Evolutionary conservation across 176 grass and related monocot genomes (phyloP), one percentile per base, ranked within the genome.

Genomic region (Canna indica): DNA sequence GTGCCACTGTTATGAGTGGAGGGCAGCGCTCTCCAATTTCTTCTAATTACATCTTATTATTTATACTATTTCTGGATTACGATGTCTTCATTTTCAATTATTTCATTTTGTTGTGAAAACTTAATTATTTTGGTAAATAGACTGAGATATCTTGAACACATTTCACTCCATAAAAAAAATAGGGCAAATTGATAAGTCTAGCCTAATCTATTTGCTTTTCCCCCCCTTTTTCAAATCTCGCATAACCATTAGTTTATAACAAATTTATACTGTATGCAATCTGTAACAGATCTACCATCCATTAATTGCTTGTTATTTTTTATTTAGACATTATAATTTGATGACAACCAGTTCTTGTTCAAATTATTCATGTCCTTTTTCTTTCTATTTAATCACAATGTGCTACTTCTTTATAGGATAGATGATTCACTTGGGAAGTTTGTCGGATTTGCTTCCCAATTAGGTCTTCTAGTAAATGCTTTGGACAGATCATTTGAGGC

Each of bases 371-470:
- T 54, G 56, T 72, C 32, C 36, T 75, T 54, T 62, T 77, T 77
- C 28, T 45, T 78, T 26, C 38, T 39, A 48, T 73, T 36, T 38
- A 20, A 53, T 74, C 29, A 74, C 41, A 32, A 47, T 47, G 7
- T 47, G 53, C 10, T 39, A 53, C n/a, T 57, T 73, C 36, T 59
- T 61, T 77, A 70, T 76, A 96, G 93, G 93, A 81, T 90, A 76
- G 76, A 96, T 67, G 93, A 96, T 77, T 90, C 86, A 56, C 79
- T 87, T 76, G 83, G 79, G 27, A 96, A 90, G 65, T 90, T 91
- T 85, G 93, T 96, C 85, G 93, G 93, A 32, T 96, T 96, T 87
- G 76, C 88, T 31, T 91, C 93, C 27, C 93, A 96, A 81, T 76
- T 96, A 64, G 66, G 64, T 76, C 93, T 96, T 81, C 74, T 96